Evolutionary conservation across 176 grass and related monocot genomes (phyloP).

Genomic region (Oryza meridionalis): DNA sequence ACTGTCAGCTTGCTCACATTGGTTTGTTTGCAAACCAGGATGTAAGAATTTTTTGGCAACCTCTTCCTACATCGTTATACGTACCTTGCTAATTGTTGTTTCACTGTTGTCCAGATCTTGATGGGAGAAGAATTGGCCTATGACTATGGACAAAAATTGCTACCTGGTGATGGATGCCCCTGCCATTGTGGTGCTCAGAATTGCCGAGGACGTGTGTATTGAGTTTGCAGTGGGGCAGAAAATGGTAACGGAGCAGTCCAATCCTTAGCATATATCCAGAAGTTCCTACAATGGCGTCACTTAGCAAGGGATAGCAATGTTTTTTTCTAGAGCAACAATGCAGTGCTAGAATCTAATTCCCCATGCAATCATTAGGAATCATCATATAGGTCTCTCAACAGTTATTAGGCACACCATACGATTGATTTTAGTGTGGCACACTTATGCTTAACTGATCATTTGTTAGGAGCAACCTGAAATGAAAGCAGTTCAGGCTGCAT

Average conservation of each 20-base stretch:
- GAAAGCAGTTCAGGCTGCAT: conserved; percentile 45
- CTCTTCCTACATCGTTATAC: conserved; percentile 13
- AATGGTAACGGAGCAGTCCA: conserved; percentile 25
- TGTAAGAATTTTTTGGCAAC: conserved; percentile 50
- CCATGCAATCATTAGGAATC: conserved; percentile 43
- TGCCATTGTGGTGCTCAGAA: conserved; percentile 73
- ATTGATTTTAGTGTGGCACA: conserved; percentile 46
- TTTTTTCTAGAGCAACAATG: conserved; percentile 37
- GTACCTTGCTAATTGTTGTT: conserved; percentile 19
- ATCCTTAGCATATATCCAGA: conserved; percentile 17
- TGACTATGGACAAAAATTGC: conserved; percentile 70
- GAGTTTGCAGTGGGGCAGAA: conserved; percentile 37
- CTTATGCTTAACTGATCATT: conserved; percentile 47
- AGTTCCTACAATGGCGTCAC: conserved; percentile 15
- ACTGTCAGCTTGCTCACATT: conserved; percentile 81
- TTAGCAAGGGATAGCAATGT: conserved; percentile 19
- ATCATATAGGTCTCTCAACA: conserved; percentile 53
- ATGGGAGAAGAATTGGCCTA: conserved; percentile 77
- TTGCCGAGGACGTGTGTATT: conserved; percentile 82
- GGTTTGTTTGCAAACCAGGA: conserved; percentile 87
- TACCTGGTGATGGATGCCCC: conserved; percentile 51
- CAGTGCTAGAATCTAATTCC: conserved; percentile 44
- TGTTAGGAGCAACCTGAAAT: conserved; percentile 45
- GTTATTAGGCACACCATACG: conserved; percentile 52
- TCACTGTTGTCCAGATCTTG: conserved; percentile 63